Evolutionary conservation across 768 basidiomycete genomes (phyloP), one percentile per base, ranked within the genome.

Genomic region (Butyriboletus loyo): DNA sequence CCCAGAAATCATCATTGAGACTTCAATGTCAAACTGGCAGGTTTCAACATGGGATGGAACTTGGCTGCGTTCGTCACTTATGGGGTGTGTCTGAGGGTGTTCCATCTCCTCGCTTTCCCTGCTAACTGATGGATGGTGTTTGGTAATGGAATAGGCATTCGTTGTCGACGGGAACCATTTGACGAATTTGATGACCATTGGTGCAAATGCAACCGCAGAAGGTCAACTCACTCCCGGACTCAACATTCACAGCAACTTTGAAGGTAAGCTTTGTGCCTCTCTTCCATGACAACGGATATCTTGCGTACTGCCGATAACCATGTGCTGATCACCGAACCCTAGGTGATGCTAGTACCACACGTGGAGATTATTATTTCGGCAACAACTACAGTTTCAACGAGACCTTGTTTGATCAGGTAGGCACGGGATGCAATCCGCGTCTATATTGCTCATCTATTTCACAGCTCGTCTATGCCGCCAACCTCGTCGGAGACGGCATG

Each of bases 121-220:
- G n/a, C n/a, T n/a, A n/a, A n/a, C n/a, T n/a, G n/a, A n/a, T n/a
- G n/a, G n/a, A n/a, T n/a, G n/a, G n/a, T n/a, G n/a, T 32, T 36
- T 22, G 13, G 13, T 9, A 37, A 42, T 22, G 15, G 17, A 22
- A 49, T 34, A 65, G 62, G 51, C 65, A 28, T 65, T 65, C 21
- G 1, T 65, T 24, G 64, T 65, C 6, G 64, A 65, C 15, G 64
- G 64, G 4, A 64, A 65, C n/a, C 64, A 66, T 30, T 39, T 66
- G 54, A 65, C 64, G 17, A 65, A 65, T 50, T n/a, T 63, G 58
- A 65, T 65, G 64, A 52, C 39, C 38, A 65, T 66, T 25, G 64
- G 62, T 39, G 56, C 50, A 45, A 65, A 66, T 21, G 42, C 53
- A 7, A 65, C 64, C 7, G 52, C 36, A 14, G 30, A 54, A 0